Conservation (phyloP, 768 basidiomycete species). For the Mycena vulgaris region DNA sequence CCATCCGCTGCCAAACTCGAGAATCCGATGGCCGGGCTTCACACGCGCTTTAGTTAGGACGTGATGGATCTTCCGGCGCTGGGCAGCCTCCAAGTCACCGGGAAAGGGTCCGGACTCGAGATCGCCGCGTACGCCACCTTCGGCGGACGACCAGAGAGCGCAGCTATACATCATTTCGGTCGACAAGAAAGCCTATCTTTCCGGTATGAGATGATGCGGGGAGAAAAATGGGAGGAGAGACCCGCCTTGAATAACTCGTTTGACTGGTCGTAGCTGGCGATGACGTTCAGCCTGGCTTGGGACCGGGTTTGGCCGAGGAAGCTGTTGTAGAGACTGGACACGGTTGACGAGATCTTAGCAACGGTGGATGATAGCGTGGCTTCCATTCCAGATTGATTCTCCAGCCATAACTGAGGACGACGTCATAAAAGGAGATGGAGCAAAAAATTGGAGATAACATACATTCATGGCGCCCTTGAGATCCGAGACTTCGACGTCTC, state of each 20-base stretch:
- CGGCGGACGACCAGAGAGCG: slow-evolving; percentile 85
- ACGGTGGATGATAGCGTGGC: slow-evolving; percentile 70
- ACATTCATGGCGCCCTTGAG: slow-evolving; percentile 77
- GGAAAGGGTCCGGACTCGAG: slow-evolving; percentile 67
- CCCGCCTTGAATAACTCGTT: slow-evolving; percentile 87
- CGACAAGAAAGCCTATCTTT: slow-evolving; percentile 78
- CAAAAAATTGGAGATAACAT: slow-evolving; percentile 46
- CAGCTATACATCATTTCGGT: slow-evolving; percentile 97
- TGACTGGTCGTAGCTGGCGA: slow-evolving; percentile 93
- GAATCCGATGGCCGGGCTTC: slow-evolving; percentile 82
- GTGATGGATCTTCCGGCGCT: slow-evolving; percentile 86
- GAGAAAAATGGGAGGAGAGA: slow-evolving; percentile 11
- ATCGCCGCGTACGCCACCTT: slow-evolving; percentile 86
- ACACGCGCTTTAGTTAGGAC: slow-evolving; percentile 86
- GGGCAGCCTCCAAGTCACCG: slow-evolving; percentile 86
- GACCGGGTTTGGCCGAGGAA: slow-evolving; percentile 82
- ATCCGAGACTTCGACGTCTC: slow-evolving; percentile 73
- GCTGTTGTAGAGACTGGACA: slow-evolving; percentile 77
- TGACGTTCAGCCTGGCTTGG: slow-evolving; percentile 83
- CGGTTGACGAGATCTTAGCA: slow-evolving; percentile 68
- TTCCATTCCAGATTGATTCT: slow-evolving; percentile 74
- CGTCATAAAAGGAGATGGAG: slow-evolving; percentile 32
- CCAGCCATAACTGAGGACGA: slow-evolving; percentile 71
- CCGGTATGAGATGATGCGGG: slow-evolving; percentile 25
- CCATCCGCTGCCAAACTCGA: slow-evolving; percentile 97